phyloP scores from a whole-genome alignment of 1,139 yeast genomes.

The Candida freyschussii region DNA sequence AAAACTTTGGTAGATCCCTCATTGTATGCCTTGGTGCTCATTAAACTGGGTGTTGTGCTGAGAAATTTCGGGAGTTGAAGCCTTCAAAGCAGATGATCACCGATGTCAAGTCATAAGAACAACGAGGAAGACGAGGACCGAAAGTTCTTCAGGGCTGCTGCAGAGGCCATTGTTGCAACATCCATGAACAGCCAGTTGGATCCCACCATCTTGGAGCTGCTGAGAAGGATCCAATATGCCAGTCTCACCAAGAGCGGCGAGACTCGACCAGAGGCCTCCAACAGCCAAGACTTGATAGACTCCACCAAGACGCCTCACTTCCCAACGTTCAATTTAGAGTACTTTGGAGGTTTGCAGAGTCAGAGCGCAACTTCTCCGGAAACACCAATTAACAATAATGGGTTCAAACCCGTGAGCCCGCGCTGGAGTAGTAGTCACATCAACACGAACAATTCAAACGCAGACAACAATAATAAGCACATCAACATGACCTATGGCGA shows the following conservation, averaged over 20 bases:
- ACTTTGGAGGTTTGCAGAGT: constrained; percentile 16
- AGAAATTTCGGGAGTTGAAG: too few species aligned
- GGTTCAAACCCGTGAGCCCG: too few species aligned
- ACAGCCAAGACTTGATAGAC: constrained; percentile 9
- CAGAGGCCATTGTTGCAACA: constrained; percentile 28
- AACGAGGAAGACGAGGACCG: constrained; percentile 25
- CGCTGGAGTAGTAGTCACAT: not conserved
- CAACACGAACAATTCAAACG: constrained; percentile 1
- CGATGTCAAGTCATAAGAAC: too few species aligned
- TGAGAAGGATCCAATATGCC: constrained; percentile 27
- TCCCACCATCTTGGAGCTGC: constrained; percentile 25
- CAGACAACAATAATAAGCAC: too few species aligned
- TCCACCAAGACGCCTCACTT: constrained; percentile 18
- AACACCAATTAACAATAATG: too few species aligned
- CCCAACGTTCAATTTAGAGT: constrained; percentile 23
- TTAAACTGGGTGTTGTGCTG: too few species aligned
- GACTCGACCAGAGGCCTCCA: constrained; percentile 1
- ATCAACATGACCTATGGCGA: too few species aligned
- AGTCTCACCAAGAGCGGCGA: constrained; percentile 7
- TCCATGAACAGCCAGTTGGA: constrained; percentile 26
- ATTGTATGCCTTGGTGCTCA: too few species aligned
- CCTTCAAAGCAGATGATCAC: too few species aligned
- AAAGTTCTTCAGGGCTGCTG: constrained; percentile 26
- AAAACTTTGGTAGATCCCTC: too few species aligned
- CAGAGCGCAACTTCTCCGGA: too few species aligned